Percentiles rank a stretch among this genome's conserved stretches.
phyloP scores from a whole-genome alignment of 2,329 filamentous ascomycete genomes.

The Penicillium sp. region DNA sequence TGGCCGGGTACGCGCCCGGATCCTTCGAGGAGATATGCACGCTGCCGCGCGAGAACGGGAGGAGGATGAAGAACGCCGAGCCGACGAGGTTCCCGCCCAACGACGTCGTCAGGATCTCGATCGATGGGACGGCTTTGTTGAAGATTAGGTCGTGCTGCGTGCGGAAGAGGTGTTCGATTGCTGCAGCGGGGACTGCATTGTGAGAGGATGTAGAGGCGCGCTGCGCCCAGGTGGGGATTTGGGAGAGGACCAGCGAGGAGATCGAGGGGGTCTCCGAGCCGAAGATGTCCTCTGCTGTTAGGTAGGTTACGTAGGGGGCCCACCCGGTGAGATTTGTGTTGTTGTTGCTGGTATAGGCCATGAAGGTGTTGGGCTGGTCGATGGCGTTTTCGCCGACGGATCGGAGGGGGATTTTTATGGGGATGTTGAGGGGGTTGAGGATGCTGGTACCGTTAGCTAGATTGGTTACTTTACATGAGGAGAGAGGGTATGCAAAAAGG shows the following conservation, averaged over 20 bases:
- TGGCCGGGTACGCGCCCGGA: constrained; percentile 11
- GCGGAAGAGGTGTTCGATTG: constrained; percentile 13
- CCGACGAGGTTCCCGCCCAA: constrained; percentile 18
- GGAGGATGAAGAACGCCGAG: constrained; percentile 28
- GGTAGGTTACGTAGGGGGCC: constrained; percentile 6
- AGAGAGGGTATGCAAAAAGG: no score
- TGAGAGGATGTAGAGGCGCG: not conserved
- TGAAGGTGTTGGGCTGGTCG: constrained; percentile 45
- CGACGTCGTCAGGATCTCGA: constrained; percentile 28
- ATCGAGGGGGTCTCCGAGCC: not conserved
- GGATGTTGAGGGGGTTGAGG: constrained; percentile 31
- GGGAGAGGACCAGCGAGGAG: not conserved
- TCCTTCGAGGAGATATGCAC: constrained; percentile 27
- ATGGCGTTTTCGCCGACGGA: constrained; percentile 57
- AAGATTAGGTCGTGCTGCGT: constrained; percentile 31
- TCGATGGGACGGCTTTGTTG: constrained; percentile 25
- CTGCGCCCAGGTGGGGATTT: not conserved
- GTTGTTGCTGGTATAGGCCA: constrained; percentile 1
- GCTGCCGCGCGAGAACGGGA: constrained; percentile 32
- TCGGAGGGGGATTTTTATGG: constrained; percentile 34
- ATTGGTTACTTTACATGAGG: no score
- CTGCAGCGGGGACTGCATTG: not conserved
- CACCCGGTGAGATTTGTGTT: not conserved
- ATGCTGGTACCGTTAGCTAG: no score
- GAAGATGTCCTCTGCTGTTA: constrained; percentile 5